Conservation (phyloP, 2,329 filamentous ascomycete species). For the Xylariaceae sp. region DNA sequence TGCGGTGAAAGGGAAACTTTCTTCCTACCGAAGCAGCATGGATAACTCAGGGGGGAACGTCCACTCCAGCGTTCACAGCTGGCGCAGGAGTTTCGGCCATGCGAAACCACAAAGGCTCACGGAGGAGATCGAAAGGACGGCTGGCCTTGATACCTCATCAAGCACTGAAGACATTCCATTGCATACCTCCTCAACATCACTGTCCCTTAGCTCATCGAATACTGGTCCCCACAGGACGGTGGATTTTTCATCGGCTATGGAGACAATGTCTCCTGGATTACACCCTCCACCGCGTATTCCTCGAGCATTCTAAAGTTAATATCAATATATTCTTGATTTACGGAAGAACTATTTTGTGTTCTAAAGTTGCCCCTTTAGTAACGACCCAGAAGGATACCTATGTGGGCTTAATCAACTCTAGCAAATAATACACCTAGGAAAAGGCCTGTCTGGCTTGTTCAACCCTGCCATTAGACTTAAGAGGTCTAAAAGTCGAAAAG, state of each 20-base stretch:
- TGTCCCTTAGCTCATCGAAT: neutral
- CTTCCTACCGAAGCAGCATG: constrained; percentile 8
- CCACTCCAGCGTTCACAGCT: constrained; percentile 18
- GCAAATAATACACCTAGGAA: no score
- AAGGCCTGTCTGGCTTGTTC: no score
- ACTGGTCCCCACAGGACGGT: constrained; percentile 17
- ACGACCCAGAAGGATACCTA: no score
- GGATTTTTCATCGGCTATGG: constrained; percentile 14
- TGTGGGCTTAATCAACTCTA: no score
- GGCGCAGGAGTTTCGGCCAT: constrained; percentile 11
- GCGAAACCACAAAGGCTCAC: constrained; percentile 12
- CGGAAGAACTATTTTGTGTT: neutral
- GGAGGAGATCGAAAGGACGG: constrained; percentile 15
- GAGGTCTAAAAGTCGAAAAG: no score
- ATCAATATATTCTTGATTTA: neutral
- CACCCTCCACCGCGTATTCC: neutral
- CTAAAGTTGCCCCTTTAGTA: neutral
- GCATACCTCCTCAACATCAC: constrained; percentile 6
- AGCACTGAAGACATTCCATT: constrained; percentile 24
- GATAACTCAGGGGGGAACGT: constrained; percentile 11
- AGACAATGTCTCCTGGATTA: constrained; percentile 1
- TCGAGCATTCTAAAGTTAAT: constrained; percentile 8
- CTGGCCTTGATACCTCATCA: constrained; percentile 11
- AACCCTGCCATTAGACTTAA: no score
- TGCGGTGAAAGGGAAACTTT: constrained; percentile 18